Conservation (phyloP, 2,329 filamentous ascomycete genomes). For the Scedosporium aurantiacum region DNA sequence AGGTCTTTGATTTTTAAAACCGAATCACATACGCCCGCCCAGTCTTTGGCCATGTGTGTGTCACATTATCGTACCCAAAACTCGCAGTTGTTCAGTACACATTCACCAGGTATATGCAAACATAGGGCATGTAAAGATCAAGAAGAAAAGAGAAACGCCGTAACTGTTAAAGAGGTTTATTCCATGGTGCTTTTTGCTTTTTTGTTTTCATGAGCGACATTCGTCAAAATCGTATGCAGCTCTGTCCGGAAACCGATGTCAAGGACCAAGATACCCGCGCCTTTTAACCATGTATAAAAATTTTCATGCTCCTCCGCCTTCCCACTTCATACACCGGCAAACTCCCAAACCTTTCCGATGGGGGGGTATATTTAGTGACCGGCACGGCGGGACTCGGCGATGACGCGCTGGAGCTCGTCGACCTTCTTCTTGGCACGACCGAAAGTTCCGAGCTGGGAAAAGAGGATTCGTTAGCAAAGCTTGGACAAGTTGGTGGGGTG, state of each 20-base stretch:
- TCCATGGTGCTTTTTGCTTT: background rate
- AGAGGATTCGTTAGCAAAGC: constrained; percentile 14
- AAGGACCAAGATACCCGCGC: background rate
- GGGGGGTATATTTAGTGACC: constrained; percentile 37
- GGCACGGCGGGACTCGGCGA: constrained; percentile 77
- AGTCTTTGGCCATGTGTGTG: too few species aligned
- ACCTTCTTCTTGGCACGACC: constrained; percentile 99
- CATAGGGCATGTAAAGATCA: constrained; percentile 21
- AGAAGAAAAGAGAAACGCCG: constrained; percentile 20
- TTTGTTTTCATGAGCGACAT: background rate
- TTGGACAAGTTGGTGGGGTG: background rate
- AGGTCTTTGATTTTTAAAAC: background rate
- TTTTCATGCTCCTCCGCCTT: background rate
- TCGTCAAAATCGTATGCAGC: constrained; percentile 1
- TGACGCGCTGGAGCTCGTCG: constrained; percentile 95
- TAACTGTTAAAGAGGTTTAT: constrained; percentile 13
- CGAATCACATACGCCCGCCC: background rate
- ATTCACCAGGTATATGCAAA: constrained; percentile 11
- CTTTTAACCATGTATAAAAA: background rate
- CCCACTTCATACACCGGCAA: background rate
- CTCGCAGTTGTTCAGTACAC: too few species aligned
- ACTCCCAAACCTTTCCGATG: background rate
- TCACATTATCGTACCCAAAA: background rate
- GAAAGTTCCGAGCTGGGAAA: constrained; percentile 80
- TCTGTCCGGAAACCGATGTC: background rate